A percentile compares a stretch with the other conserved stretches of the same genome.
Conservation (phyloP, 352 stramenopile genomes). For the Globisporangium lucens region DNA sequence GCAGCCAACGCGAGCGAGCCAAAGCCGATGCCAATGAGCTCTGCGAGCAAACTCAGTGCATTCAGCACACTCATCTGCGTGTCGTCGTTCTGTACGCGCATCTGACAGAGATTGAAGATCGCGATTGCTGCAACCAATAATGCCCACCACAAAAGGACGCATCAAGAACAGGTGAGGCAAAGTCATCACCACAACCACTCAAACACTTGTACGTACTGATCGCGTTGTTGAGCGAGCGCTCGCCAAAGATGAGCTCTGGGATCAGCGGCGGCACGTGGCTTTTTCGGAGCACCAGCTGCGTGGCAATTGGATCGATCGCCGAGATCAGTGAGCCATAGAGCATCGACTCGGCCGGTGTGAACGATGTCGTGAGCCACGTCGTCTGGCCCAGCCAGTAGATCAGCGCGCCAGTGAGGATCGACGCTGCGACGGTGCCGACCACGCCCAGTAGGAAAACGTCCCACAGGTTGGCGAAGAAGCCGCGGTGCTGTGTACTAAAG, state of each 20-base stretch:
- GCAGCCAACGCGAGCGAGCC: slow-evolving; percentile 47
- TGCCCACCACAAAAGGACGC: background rate
- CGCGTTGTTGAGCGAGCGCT: slow-evolving; percentile 90
- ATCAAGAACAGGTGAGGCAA: background rate
- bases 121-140: slow-evolving; percentile 48
- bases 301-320: slow-evolving; percentile 91
- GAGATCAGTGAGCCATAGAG: slow-evolving; percentile 91
- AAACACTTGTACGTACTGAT: slow-evolving; percentile 30
- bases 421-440: slow-evolving; percentile 44
- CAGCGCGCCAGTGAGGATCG: slow-evolving; percentile 46
- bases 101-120: slow-evolving; percentile 67
- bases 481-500: slow-evolving; percentile 63
- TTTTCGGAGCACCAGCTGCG: slow-evolving; percentile 90
- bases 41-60: slow-evolving; percentile 32
- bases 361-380: slow-evolving; percentile 42
- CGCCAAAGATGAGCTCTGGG: slow-evolving; percentile 93
- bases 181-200: background rate
- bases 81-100: slow-evolving; percentile 51
- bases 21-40: slow-evolving; percentile 46
- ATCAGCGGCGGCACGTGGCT: slow-evolving; percentile 66
- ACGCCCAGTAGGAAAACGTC: slow-evolving; percentile 44
- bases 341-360: slow-evolving; percentile 81
- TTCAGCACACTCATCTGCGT: slow-evolving; percentile 36
- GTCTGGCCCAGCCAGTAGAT: slow-evolving; percentile 43
- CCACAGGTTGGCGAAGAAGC: slow-evolving; percentile 53